phyloP scores from a whole-genome alignment of 139 green algal genomes.

The Closterium sp. region DNA sequence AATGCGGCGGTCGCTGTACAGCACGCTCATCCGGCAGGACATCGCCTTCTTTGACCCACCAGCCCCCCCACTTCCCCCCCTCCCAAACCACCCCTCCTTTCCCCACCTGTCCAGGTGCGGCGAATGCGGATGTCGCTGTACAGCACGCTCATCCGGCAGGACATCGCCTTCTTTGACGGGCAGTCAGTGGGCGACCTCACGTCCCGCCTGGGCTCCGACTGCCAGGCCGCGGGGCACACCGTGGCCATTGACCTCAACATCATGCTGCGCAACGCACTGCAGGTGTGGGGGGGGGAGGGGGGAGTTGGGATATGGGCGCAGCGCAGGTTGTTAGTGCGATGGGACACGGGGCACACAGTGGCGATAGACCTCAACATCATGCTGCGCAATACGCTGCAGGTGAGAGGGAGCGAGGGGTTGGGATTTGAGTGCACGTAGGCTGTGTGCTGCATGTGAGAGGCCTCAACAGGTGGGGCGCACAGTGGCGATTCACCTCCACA shows the following conservation, averaged over 20 bases:
- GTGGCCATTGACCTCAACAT: slow-evolving; percentile 82
- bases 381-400: slow-evolving; percentile 73
- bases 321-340: too few relatives aligned
- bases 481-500: slow-evolving; percentile 78
- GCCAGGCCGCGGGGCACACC: slow-evolving; percentile 68
- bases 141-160: slow-evolving; percentile 25
- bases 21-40: slow-evolving; percentile 27
- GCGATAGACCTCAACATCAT: slow-evolving; percentile 81
- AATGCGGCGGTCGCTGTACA: slow-evolving; percentile 15
- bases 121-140: slow-evolving; percentile 32
- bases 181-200: slow-evolving; percentile 38
- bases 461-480: slow-evolving; percentile 70
- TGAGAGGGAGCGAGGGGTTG: background rate
- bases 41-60: slow-evolving; percentile 48
- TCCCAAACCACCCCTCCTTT: background rate
- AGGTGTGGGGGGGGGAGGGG: slow-evolving; percentile 44
- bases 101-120: background rate
- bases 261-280: slow-evolving; percentile 72
- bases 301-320: too few relatives aligned
- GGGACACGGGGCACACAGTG: slow-evolving; percentile 64
- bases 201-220: slow-evolving; percentile 55
- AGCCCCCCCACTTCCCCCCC: background rate
- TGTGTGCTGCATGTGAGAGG: too few relatives aligned
- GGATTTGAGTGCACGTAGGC: too few relatives aligned
- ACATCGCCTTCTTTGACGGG: slow-evolving; percentile 51